Base-by-base conservation (phyloP, 148 eudicot species). In the Nepenthes gracilis region DNA sequence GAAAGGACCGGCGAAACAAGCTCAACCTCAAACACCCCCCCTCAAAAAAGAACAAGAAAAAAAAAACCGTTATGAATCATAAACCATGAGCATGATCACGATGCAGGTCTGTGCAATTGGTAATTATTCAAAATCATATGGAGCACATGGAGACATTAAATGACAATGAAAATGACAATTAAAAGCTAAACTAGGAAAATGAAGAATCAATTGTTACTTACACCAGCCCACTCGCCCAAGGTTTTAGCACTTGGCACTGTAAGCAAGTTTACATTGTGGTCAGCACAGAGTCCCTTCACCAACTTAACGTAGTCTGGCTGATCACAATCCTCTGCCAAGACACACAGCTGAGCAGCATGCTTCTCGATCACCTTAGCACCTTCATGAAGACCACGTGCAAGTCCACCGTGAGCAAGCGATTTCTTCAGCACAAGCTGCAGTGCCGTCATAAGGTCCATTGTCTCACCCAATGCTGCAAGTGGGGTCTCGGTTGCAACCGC, bases 141-240 rank as follows among this genome's bases (percentile, higher is more conserved):
- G 6, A 50, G 4, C 6, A 14, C 12, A 11, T 50, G 54, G 12
- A 12, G 11, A 50, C 13, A 50, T 50, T 50, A 50, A 5, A 50
- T 2, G 54, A 12, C 23, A 23, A 23, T 23, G 23, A 23, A 47
- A 6, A 12, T 6, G 12, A 50, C 54, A 11, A 50, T 5, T 14
- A 5, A 2, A 50, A 12, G 13, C 23, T 5, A 50, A 2, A 50
- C 6, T 50, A 11, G 3, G 2, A 52, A 52, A 52, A 23, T 23
- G 32, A 52, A n/a, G 33, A n/a, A 0, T 14, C 1, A 52, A 52
- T 14, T 40, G 7, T 32, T 37, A 70, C 75, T 73, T 73, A 77
- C 81, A 40, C 77, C 81, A 67, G 69, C 71, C 81, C 77, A 68
- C 66, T 77, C 80, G 56, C 80, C 74, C 38, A 77, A 76, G 45